Evolutionary conservation across 2,329 filamentous ascomycete species (phyloP).

Genomic region (Blastomyces emzantsi): DNA sequence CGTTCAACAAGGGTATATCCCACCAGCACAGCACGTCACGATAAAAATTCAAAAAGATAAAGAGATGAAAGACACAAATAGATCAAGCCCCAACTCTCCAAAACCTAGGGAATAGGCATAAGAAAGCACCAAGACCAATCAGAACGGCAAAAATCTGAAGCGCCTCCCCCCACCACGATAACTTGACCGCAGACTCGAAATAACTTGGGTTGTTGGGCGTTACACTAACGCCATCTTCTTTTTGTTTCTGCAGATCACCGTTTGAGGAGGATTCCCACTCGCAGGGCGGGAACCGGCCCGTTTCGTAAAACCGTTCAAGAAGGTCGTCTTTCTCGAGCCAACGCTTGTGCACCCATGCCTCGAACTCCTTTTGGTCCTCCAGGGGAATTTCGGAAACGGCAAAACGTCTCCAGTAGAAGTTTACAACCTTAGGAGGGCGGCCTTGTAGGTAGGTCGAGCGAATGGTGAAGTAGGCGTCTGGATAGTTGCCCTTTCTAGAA

Average conservation of each 20-base stretch:
- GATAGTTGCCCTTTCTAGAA: conserved; percentile 63
- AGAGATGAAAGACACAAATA: not conserved
- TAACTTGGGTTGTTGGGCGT: conserved; percentile 17
- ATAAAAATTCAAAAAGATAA: not conserved
- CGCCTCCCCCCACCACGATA: conserved; percentile 28
- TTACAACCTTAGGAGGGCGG: conserved; percentile 84
- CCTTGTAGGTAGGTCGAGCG: conserved; percentile 82
- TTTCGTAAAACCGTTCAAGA: conserved; percentile 70
- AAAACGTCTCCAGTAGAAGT: conserved; percentile 93
- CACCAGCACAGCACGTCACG: not conserved
- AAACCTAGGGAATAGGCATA: not conserved
- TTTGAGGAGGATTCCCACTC: conserved; percentile 48
- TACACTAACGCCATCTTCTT: not conserved
- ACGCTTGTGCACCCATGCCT: conserved; percentile 70
- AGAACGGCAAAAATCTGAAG: conserved; percentile 30
- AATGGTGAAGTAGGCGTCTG: conserved; percentile 85
- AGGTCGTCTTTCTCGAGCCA: conserved; percentile 92
- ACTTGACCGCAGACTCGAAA: conserved; percentile 30
- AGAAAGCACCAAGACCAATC: conserved; percentile 16
- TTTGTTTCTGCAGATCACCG: conserved; percentile 3
- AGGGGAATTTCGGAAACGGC: conserved; percentile 71
- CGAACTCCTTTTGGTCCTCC: conserved; percentile 63
- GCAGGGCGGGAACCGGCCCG: conserved; percentile 64
- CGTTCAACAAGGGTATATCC: conserved; percentile 1
- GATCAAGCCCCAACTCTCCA: conserved; percentile 1